Evolutionary conservation across 805 yeast genomes (phyloP), one percentile per base, ranked within the genome.

Genomic region (Nakazawaea ernobii): DNA sequence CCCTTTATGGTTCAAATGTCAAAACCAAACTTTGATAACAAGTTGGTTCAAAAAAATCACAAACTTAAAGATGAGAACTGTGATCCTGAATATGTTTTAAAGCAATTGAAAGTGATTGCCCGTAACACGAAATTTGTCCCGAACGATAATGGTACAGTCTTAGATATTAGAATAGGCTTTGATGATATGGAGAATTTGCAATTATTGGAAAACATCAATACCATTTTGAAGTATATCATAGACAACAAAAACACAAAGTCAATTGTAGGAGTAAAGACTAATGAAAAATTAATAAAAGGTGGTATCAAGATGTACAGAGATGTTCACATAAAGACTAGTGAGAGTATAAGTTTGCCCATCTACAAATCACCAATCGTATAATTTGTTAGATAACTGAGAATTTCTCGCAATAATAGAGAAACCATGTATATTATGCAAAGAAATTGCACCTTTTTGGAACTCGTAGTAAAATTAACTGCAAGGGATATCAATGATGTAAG

Each of bases 1-100:
- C 95, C 95, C 2, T 75, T 73, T 53, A 77, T 84, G 71, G 60
- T 86, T 3, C 84, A 82, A 57, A 74, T 85, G 82, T 79, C 77
- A 4, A 59, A 55, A 51, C 68, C 75, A 6, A 52, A 58, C 14
- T 58, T 65, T 1, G 69, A 68, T 28, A 66, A 66, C 6, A 46
- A 54, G 39, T 51, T 65, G 36, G 57, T 55, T 1, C 52, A 51
- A 20, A 53, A 50, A 4, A 61, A 64, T 8, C 68, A 70, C 36
- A 75, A 77, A 49, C 58, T 73, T 35, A 74, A 75, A 55, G 79
- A 73, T 49, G 84, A 80, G 49, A 68, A 78, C 47, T 78, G 87
- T 51, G 94, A 88, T 52, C 74, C 86, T 0, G 70, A 71, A 39
- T 84, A 77, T 56, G 80, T 88, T 2, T 68, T 71, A 49, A 73